Percentiles rank a stretch among this genome's conserved stretches.
These are phyloP conservation scores for Pharnaceum exiguum DNA, from an alignment of 148 eudicot genomes.

Conservation along the genomic window DNA sequence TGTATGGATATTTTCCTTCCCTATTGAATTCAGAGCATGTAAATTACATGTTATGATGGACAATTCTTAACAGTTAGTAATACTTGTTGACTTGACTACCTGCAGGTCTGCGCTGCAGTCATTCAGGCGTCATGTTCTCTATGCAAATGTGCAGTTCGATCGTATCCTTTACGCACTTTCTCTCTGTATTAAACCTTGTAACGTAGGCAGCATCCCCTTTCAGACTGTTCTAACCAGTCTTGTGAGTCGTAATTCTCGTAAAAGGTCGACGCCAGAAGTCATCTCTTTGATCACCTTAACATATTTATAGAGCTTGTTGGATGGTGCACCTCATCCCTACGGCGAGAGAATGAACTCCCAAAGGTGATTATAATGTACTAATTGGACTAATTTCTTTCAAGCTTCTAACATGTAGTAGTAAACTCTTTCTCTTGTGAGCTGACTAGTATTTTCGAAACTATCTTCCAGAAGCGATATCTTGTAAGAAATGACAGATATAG, in stretches of 20 bases:
- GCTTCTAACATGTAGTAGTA: no score
- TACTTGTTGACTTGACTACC: constrained; percentile 5
- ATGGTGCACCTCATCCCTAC: constrained; percentile 84
- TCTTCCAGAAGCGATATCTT: constrained; percentile 40
- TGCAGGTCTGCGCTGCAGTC: constrained; percentile 80
- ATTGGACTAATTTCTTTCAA: no score
- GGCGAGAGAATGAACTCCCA: constrained; percentile 64
- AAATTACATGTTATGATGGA: background rate
- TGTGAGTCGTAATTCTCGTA: background rate
- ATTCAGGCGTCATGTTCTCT: constrained; percentile 72
- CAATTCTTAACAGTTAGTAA: background rate
- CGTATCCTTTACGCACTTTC: constrained; percentile 65
- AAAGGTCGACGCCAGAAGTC: background rate
- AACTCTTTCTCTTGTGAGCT: no score
- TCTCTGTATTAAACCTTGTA: background rate
- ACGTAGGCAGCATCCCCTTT: background rate
- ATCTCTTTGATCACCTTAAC: constrained; percentile 37
- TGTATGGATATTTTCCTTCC: constrained; percentile 41
- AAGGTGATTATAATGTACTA: constrained; percentile 35
- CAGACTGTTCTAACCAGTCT: no score
- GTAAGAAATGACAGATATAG: constrained; percentile 53
- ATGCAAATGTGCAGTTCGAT: constrained; percentile 75
- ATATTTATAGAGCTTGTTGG: constrained; percentile 64
- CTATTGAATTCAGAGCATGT: background rate
- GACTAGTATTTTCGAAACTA: no score